These are phyloP conservation scores for Leccinum arenicola DNA, from an alignment of 768 basidiomycete genomes.

Conservation along the genomic window DNA sequence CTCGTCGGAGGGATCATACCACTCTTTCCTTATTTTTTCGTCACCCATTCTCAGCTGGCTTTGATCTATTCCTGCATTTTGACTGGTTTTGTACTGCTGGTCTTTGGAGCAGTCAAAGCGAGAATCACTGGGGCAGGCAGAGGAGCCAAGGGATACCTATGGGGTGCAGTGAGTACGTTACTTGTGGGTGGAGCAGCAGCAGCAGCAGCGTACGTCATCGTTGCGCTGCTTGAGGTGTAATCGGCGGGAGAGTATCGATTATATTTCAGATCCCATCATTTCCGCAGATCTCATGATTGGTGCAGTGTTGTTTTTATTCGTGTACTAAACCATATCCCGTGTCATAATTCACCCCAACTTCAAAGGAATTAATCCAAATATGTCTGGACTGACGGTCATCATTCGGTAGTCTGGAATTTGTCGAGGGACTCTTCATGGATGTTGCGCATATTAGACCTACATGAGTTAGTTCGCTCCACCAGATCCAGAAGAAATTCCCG, in stretches of 20 bases:
- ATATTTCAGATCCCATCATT: neutral
- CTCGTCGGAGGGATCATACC: slow-evolving; percentile 92
- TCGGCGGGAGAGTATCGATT: neutral
- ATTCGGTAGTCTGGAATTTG: slow-evolving; percentile 8
- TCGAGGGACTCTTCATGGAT: neutral
- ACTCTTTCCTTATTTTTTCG: slow-evolving; percentile 89
- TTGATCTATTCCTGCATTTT: slow-evolving; percentile 74
- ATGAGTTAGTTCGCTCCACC: neutral
- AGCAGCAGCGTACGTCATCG: slow-evolving; percentile 63
- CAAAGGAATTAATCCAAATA: neutral
- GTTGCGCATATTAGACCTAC: neutral
- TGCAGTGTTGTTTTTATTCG: neutral
- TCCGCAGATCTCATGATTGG: neutral
- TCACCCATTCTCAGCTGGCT: slow-evolving; percentile 62
- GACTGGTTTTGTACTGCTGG: slow-evolving; percentile 80
- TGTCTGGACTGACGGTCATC: neutral
- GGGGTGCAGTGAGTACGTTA: slow-evolving; percentile 85
- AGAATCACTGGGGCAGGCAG: slow-evolving; percentile 80
- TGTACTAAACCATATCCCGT: slow-evolving; percentile 1
- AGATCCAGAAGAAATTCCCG: too few species aligned
- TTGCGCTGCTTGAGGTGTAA: slow-evolving; percentile 44
- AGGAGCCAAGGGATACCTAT: slow-evolving; percentile 67
- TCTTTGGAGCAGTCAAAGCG: slow-evolving; percentile 91
- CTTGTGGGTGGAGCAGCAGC: slow-evolving; percentile 91
- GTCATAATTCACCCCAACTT: neutral